Percentiles rank a stretch among this genome's conserved stretches.
phyloP scores from a whole-genome alignment of 371 early-diverging fungal species.

The Mucor ambiguus region DNA sequence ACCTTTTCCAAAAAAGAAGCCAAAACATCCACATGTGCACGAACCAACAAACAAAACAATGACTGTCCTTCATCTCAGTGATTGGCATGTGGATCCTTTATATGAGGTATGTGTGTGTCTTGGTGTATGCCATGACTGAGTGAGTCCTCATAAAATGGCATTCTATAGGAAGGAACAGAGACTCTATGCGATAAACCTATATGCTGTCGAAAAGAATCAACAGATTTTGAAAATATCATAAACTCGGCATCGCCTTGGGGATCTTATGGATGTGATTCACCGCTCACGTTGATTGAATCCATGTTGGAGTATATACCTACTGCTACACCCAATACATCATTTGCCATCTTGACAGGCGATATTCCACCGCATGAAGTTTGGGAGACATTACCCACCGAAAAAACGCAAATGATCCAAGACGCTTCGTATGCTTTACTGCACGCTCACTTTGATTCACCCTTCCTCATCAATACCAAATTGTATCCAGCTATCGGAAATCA shows the following conservation, averaged over 20 bases:
- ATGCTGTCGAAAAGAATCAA: slow-evolving; percentile 56
- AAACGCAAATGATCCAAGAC: slow-evolving; percentile 45
- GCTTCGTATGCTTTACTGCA: slow-evolving; percentile 42
- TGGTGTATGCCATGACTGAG: too few relatives aligned
- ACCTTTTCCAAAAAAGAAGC: slow-evolving; percentile 56
- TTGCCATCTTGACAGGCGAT: slow-evolving; percentile 64
- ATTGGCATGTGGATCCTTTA: slow-evolving; percentile 65
- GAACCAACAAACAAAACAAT: slow-evolving; percentile 39
- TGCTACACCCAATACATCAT: slow-evolving; percentile 41
- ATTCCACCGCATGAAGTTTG: slow-evolving; percentile 69
- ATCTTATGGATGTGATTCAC: slow-evolving; percentile 56
- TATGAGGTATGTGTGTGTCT: slow-evolving; percentile 35
- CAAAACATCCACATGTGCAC: slow-evolving; percentile 24
- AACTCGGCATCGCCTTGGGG: slow-evolving; percentile 44
- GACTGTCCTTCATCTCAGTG: slow-evolving; percentile 62
- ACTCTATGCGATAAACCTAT: slow-evolving; percentile 54
- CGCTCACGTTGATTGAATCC: slow-evolving; percentile 48
- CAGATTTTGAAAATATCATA: slow-evolving; percentile 35
- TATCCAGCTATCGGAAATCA: slow-evolving; percentile 66
- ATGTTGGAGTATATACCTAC: slow-evolving; percentile 47
- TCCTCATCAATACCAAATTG: slow-evolving; percentile 35
- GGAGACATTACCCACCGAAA: slow-evolving; percentile 44
- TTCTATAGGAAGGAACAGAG: slow-evolving; percentile 49
- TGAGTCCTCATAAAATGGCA: too few relatives aligned
- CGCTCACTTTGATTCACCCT: slow-evolving; percentile 41